Evolutionary conservation across 2,329 filamentous ascomycete species (phyloP), one percentile per base, ranked within the genome.

Genomic region (Cordyceps pruinosa): DNA sequence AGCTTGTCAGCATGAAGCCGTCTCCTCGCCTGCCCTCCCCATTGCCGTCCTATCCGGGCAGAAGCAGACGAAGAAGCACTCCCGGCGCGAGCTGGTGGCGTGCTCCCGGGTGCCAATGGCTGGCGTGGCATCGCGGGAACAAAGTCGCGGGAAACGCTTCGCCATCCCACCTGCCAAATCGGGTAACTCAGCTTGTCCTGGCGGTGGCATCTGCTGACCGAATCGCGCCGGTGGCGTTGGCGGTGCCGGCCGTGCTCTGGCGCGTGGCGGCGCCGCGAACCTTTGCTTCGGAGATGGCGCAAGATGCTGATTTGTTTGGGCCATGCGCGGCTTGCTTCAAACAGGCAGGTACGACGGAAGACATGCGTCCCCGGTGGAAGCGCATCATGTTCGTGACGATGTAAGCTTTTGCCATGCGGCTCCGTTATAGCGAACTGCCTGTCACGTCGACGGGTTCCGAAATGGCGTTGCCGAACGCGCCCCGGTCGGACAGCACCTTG

Each of bases 21-120:
- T 21, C 42, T 15, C 10, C 30, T 37, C 13, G 7, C n/a, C n/a
- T n/a, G n/a, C 17, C 30, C 19, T 35, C 23, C 15, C 3, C 30
- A 7, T 21, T 55, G 52, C 52, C 52, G 52, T 47, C 23, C 42
- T 55, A 55, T 23, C 52, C 52, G 52, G 25, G 5, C 15, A 21
- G 13, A 19, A n/a, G n/a, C n/a, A n/a, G 5, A 15, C 30, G 8
- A 53, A 34, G 30, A n/a, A 19, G 13, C 13, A 19, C 21, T 12
- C 19, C 17, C 37, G 3, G 37, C 8, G 7, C 19, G 19, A 32
- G 15, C 9, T 39, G 42, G 42, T 55, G 42, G 25, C 52, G 52
- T 55, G 52, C 52, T 55, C 19, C 26, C 39, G n/a, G 52, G 32
- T 39, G 19, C 19, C 10, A 21, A 55, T 55, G 21, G 23, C 34